Conservation (phyloP, 768 basidiomycete genomes). For the Strobilomyces echinocephalus region DNA sequence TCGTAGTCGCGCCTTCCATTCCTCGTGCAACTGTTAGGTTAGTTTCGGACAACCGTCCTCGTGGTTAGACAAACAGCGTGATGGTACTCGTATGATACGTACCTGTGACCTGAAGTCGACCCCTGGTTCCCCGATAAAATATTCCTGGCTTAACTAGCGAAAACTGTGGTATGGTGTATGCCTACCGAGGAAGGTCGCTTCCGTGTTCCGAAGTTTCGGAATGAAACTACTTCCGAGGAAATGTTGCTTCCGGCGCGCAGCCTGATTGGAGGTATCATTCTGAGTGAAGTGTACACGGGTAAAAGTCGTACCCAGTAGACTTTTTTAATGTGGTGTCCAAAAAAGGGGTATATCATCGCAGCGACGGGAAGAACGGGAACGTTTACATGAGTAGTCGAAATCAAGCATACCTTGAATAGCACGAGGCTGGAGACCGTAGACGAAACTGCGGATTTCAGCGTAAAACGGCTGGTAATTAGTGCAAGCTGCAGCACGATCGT, state of each 20-base stretch:
- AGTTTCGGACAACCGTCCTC: no score
- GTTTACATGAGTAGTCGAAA: slow-evolving; percentile 98
- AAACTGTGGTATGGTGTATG: no score
- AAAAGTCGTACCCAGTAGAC: slow-evolving; percentile 99
- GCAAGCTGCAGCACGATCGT: slow-evolving; percentile 41
- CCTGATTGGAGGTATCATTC: no score
- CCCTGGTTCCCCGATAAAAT: no score
- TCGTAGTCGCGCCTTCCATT: slow-evolving; percentile 26
- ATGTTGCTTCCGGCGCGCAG: no score
- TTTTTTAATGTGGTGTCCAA: slow-evolving; percentile 99
- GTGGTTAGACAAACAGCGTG: no score
- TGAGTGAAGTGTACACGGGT: slow-evolving; percentile 91
- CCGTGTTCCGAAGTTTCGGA: no score
- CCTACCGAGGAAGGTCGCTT: no score
- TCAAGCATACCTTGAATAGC: slow-evolving; percentile 99
- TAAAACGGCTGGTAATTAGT: slow-evolving; percentile 92
- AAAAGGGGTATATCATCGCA: slow-evolving; percentile 99
- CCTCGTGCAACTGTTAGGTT: slow-evolving; percentile 24
- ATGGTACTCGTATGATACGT: no score
- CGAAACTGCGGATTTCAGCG: slow-evolving; percentile 89
- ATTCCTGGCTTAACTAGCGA: no score
- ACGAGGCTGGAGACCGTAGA: slow-evolving; percentile 97
- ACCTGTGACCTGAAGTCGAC: no score
- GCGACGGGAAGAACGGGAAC: slow-evolving; percentile 87
- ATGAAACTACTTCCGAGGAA: no score